Conservation (phyloP, 2,329 filamentous ascomycete genomes). For the Fusarium lateritium region DNA sequence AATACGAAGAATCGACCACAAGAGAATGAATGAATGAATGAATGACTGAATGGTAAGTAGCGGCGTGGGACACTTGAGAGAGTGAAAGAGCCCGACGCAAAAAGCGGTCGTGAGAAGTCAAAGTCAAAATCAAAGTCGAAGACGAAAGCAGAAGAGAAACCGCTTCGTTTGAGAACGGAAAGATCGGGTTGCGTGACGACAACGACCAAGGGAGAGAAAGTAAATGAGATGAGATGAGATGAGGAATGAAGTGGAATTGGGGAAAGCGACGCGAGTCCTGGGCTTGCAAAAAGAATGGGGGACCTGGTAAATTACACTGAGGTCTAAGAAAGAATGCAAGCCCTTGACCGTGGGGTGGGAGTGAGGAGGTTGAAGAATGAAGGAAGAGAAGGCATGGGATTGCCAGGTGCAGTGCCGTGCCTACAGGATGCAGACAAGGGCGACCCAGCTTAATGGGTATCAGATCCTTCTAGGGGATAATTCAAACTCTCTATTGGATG, state of each 20-base stretch:
- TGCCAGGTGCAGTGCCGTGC: background rate
- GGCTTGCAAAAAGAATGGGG: slow-evolving; percentile 32
- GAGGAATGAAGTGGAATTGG: slow-evolving; percentile 5
- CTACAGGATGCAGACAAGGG: slow-evolving; percentile 23
- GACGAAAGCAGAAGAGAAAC: slow-evolving; percentile 37
- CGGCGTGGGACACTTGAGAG: slow-evolving; percentile 36
- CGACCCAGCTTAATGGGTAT: slow-evolving; percentile 41
- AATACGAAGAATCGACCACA: slow-evolving; percentile 25
- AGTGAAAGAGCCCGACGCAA: slow-evolving; percentile 40
- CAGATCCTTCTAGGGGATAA: slow-evolving; percentile 21
- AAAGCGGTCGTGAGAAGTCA: slow-evolving; percentile 27
- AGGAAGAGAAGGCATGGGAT: background rate
- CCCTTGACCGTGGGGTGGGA: slow-evolving; percentile 17
- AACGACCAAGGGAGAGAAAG: slow-evolving; percentile 27
- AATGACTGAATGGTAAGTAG: slow-evolving; percentile 28
- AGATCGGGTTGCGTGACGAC: slow-evolving; percentile 33
- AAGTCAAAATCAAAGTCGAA: slow-evolving; percentile 8
- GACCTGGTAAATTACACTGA: slow-evolving; percentile 40
- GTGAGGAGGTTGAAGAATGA: slow-evolving; percentile 21
- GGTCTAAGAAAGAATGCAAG: slow-evolving; percentile 39
- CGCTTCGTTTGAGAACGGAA: slow-evolving; percentile 33
- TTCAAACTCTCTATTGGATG: background rate
- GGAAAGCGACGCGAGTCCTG: too few species aligned
- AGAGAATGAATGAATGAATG: slow-evolving; percentile 23
- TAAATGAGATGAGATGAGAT: slow-evolving; percentile 41